A percentile compares a stretch with the other conserved stretches of the same genome.
phyloP scores from a whole-genome alignment of 2,329 filamentous ascomycete genomes.

The Pestalotiopsis sp. region DNA sequence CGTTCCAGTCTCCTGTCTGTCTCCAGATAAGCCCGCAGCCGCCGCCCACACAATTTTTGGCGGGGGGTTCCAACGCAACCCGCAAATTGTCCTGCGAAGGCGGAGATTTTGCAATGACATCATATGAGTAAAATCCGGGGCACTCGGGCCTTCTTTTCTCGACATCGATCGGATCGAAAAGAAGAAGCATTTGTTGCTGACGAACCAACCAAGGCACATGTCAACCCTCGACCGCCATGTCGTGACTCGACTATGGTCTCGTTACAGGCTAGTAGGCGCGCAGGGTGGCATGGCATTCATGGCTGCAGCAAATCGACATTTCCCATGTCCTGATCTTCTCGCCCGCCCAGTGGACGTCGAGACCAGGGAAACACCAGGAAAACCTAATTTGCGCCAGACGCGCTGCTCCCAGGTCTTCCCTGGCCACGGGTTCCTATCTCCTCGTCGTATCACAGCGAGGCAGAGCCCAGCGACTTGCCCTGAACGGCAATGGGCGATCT shows the following conservation, averaged over 20 bases:
- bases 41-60: not conserved
- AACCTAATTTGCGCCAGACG: slow-evolving; percentile 9
- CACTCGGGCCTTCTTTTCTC: slow-evolving; percentile 7
- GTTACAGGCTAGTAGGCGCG: not conserved
- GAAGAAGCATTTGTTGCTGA: not conserved
- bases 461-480: slow-evolving; percentile 1
- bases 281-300: not conserved
- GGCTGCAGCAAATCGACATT: not conserved
- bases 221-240: not conserved
- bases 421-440: not conserved
- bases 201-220: slow-evolving; percentile 13
- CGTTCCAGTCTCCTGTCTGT: not conserved
- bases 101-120: slow-evolving; percentile 12
- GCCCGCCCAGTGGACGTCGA: not conserved
- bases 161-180: not conserved
- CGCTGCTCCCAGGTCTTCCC: not conserved
- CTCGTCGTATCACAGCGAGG: not conserved
- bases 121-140: slow-evolving; percentile 4
- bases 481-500: slow-evolving; percentile 1
- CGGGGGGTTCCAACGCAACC: not conserved
- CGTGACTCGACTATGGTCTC: slow-evolving; percentile 4
- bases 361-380: not conserved
- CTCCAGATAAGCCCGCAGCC: not conserved
- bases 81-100: not conserved
- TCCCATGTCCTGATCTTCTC: slow-evolving; percentile 1